These are phyloP conservation scores for Plasmodium adleri DNA, from an alignment of 169 alveolate species.

Conservation along the genomic window DNA sequence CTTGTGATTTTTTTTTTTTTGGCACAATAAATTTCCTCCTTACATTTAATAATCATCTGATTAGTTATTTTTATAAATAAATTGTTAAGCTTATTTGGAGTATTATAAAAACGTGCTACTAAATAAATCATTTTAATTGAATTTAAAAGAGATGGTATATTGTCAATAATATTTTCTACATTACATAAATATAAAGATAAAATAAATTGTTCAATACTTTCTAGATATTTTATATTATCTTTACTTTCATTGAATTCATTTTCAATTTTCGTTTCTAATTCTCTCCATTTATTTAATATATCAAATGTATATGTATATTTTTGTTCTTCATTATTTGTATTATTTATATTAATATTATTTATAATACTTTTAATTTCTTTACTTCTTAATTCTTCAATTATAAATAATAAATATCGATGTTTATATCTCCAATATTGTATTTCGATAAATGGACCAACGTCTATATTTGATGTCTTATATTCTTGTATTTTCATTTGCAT, in stretches of 20 bases:
- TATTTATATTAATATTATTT: slow-evolving; percentile 71
- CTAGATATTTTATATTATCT: slow-evolving; percentile 96
- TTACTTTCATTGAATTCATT: slow-evolving; percentile 97
- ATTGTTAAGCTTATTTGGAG: slow-evolving; percentile 95
- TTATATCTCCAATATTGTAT: slow-evolving; percentile 77
- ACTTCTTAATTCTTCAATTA: slow-evolving; percentile 76
- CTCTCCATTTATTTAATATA: slow-evolving; percentile 90
- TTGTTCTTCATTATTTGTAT: slow-evolving; percentile 67
- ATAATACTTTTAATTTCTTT: slow-evolving; percentile 73
- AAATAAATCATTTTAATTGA: slow-evolving; percentile 96
- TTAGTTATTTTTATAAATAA: slow-evolving; percentile 96
- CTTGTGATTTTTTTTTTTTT: slow-evolving; percentile 72
- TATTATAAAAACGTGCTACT: slow-evolving; percentile 97
- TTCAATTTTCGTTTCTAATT: slow-evolving; percentile 93
- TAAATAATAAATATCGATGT: slow-evolving; percentile 72
- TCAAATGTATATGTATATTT: slow-evolving; percentile 76
- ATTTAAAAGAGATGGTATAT: slow-evolving; percentile 95
- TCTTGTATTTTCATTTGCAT: slow-evolving; percentile 70
- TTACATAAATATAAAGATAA: slow-evolving; percentile 96
- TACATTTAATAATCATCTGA: slow-evolving; percentile 94
- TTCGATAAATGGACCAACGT: slow-evolving; percentile 73
- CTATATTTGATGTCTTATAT: slow-evolving; percentile 63
- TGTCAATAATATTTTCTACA: slow-evolving; percentile 94
- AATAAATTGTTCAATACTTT: slow-evolving; percentile 95
- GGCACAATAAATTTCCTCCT: slow-evolving; percentile 89